phyloP scores from a whole-genome alignment of 352 stramenopile species.

The Phytophthora gonapodyides region DNA sequence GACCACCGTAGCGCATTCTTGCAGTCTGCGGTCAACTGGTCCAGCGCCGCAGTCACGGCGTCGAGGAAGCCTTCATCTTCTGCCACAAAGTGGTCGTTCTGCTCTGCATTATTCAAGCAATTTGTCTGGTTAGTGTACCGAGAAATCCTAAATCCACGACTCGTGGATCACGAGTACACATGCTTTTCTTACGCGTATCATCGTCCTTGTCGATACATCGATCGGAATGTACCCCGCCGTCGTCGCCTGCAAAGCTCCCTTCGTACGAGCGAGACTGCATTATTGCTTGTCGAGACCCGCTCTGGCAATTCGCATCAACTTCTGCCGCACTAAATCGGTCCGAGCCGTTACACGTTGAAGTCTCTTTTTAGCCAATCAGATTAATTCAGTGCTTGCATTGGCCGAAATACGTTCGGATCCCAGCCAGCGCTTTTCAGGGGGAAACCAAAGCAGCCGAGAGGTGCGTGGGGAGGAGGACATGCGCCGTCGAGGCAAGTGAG shows the following conservation, averaged over 20 bases:
- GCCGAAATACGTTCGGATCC: constrained; percentile 31
- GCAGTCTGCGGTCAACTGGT: constrained; percentile 20
- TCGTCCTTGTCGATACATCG: neutral
- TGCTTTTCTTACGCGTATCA: constrained; percentile 3
- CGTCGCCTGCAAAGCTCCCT: neutral
- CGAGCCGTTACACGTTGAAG: constrained; percentile 35
- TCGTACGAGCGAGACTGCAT: constrained; percentile 11
- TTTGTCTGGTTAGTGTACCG: too few species aligned
- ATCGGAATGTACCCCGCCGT: neutral
- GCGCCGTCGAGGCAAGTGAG: neutral
- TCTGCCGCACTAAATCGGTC: constrained; percentile 11
- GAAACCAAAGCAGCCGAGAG: constrained; percentile 12
- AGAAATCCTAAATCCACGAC: too few species aligned
- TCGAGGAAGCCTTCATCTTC: constrained; percentile 46
- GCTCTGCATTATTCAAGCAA: too few species aligned
- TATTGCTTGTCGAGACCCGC: constrained; percentile 2
- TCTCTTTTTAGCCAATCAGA: constrained; percentile 28
- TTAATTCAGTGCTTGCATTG: constrained; percentile 3
- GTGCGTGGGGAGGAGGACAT: constrained; percentile 4
- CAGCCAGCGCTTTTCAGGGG: constrained; percentile 38
- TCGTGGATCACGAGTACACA: too few species aligned
- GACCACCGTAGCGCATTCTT: constrained; percentile 29
- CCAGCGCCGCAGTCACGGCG: constrained; percentile 25
- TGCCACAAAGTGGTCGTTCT: constrained; percentile 28
- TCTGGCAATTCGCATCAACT: neutral